phyloP scores from a whole-genome alignment of 345 rosid species.

The Brassica cretica region DNA sequence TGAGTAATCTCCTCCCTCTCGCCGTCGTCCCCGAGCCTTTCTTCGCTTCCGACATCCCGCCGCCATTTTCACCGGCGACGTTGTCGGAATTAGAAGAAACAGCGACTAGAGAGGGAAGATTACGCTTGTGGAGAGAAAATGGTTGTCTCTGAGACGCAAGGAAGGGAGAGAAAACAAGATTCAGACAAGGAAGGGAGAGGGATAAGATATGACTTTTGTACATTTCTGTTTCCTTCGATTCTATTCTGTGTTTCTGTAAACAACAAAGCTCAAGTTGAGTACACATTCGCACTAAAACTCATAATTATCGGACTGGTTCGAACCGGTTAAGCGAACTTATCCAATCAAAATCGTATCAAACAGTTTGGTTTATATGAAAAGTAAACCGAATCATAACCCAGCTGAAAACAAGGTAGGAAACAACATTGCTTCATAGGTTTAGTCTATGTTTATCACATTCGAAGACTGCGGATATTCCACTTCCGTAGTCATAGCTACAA shows the following conservation, averaged over 20 bases:
- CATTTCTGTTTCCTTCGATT: slow-evolving; percentile 18
- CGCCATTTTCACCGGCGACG: neutral
- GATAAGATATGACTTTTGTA: neutral
- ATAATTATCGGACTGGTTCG: no score
- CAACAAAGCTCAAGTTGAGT: neutral
- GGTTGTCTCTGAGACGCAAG: slow-evolving; percentile 7
- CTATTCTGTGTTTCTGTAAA: neutral
- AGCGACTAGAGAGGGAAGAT: slow-evolving; percentile 5
- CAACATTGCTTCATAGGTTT: no score
- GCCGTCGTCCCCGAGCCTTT: slow-evolving; percentile 86
- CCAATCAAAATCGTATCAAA: no score
- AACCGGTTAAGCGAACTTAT: no score
- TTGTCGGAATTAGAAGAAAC: slow-evolving; percentile 28
- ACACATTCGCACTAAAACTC: no score
- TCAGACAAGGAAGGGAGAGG: neutral
- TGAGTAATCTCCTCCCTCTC: slow-evolving; percentile 77
- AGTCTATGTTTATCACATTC: no score
- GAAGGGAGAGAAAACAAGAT: neutral
- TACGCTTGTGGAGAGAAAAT: slow-evolving; percentile 22
- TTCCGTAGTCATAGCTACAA: no score
- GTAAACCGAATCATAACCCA: no score
- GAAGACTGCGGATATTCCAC: no score
- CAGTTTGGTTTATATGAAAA: no score
- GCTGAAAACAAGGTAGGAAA: no score
- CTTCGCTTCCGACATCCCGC: slow-evolving; percentile 11